phyloP scores from a whole-genome alignment of 2,329 filamentous ascomycete genomes.

The Aureobasidium vineae region DNA sequence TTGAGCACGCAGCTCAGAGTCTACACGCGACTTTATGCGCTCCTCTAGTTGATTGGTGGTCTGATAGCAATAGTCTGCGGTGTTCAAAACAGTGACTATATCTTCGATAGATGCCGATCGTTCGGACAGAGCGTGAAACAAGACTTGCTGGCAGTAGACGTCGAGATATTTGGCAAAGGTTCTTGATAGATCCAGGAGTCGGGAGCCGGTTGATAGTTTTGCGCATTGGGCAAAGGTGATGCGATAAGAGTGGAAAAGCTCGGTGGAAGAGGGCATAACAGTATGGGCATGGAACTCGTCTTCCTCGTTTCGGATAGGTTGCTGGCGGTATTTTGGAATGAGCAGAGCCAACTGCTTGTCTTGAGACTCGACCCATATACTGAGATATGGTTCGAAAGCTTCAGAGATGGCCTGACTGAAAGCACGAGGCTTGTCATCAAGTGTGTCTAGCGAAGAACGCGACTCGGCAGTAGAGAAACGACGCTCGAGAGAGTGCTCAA shows the following conservation, averaged over 20 bases:
- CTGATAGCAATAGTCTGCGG: constrained; percentile 93
- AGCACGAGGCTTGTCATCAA: constrained; percentile 72
- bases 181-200: constrained; percentile 77
- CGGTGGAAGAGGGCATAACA: constrained; percentile 90
- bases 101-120: constrained; percentile 67
- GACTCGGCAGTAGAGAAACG: constrained; percentile 69
- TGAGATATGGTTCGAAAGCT: constrained; percentile 95
- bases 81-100: constrained; percentile 84
- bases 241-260: constrained; percentile 96
- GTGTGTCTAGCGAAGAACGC: constrained; percentile 82
- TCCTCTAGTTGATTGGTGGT: constrained; percentile 94
- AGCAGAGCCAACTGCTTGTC: constrained; percentile 80
- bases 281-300: constrained; percentile 90
- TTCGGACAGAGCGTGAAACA: constrained; percentile 69
- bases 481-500: constrained; percentile 86
- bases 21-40: constrained; percentile 87
- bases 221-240: constrained; percentile 90
- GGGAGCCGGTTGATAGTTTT: constrained; percentile 87
- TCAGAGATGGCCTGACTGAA: constrained; percentile 93
- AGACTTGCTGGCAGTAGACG: constrained; percentile 89
- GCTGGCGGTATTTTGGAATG: constrained; percentile 82
- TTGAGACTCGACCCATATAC: constrained; percentile 94
- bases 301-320: constrained; percentile 74
- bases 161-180: constrained; percentile 92
- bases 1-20: constrained; percentile 68